Evolutionary conservation across 2,329 filamentous ascomycete genomes (phyloP).

Genomic region (Zymoseptoria brevis): DNA sequence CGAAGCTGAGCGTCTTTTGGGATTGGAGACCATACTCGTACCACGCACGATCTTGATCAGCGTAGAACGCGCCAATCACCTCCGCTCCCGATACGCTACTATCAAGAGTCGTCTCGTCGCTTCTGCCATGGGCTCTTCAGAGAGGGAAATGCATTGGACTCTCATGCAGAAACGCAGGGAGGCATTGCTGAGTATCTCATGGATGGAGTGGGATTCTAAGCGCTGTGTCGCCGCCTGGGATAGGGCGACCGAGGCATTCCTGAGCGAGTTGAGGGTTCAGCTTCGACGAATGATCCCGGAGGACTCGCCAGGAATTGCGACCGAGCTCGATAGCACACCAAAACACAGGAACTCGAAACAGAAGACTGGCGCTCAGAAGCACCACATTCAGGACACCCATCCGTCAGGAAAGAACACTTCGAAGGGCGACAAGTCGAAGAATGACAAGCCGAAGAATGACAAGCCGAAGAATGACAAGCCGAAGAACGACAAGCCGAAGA

Average conservation of each 20-base stretch:
- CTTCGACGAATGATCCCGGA: background rate
- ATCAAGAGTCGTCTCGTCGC: background rate
- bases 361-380: too few species aligned
- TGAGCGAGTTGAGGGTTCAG: background rate
- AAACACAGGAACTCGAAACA: too few species aligned
- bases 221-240: background rate
- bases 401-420: too few species aligned
- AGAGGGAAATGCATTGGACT: background rate
- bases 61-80: background rate
- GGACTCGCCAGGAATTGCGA: background rate
- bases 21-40: background rate
- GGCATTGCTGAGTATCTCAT: background rate
- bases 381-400: too few species aligned
- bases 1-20: background rate
- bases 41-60: background rate
- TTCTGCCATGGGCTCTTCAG: background rate
- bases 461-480: too few species aligned
- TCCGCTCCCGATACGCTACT: background rate
- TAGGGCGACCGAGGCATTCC: background rate
- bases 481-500: too few species aligned
- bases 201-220: background rate
- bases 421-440: too few species aligned
- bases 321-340: background rate
- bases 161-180: background rate
- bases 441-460: too few species aligned